Evolutionary conservation across 2,329 filamentous ascomycete species (phyloP).

Genomic region (Colletotrichum plurivorum): DNA sequence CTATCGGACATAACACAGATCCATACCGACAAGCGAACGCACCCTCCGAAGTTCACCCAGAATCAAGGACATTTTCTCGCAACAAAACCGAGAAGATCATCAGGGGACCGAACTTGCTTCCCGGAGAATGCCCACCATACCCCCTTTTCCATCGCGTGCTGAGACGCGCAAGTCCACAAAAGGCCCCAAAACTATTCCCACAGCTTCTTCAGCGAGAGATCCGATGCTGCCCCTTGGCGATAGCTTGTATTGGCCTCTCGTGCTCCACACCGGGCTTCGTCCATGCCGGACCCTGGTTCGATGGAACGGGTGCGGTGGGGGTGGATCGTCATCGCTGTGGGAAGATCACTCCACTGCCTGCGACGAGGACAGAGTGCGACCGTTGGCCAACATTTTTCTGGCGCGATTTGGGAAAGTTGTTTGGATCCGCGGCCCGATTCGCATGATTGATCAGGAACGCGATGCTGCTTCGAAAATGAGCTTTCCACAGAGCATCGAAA

Average conservation of each 20-base stretch:
- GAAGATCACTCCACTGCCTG: constrained; percentile 27
- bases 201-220: constrained; percentile 1
- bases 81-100: too few relatives aligned
- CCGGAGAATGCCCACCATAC: background rate
- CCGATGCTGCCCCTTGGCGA: background rate
- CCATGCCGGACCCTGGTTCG: too few relatives aligned
- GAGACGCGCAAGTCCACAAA: constrained; percentile 29
- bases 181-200: constrained; percentile 20
- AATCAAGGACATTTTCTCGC: too few relatives aligned
- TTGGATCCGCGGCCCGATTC: too few relatives aligned
- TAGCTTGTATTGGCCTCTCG: constrained; percentile 3
- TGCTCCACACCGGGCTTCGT: background rate
- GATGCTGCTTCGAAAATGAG: too few relatives aligned
- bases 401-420: background rate
- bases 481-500: too few relatives aligned
- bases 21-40: too few relatives aligned
- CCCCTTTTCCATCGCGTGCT: constrained; percentile 9
- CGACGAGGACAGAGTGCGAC: background rate
- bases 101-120: background rate
- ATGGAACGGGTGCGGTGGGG: constrained; percentile 14
- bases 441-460: too few relatives aligned
- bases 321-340: constrained; percentile 32
- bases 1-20: too few relatives aligned
- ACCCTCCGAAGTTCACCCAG: too few relatives aligned
- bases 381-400: background rate